Base-by-base conservation (phyloP, 768 basidiomycete species). In the Bullera alba region DNA sequence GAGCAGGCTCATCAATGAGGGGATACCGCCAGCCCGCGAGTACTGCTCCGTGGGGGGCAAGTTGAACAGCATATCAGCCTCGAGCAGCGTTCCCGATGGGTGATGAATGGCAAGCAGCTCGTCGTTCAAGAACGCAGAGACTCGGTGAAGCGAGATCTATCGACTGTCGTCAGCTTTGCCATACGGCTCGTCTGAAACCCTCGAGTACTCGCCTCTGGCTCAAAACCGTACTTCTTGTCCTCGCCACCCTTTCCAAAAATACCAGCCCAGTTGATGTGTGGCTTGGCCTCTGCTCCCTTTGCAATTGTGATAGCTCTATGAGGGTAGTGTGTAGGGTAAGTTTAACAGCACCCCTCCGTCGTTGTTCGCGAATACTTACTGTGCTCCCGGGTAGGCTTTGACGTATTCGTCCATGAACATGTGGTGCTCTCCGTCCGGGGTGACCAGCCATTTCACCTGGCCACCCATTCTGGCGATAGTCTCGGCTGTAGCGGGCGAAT, bases 21-120 rank as follows among this genome's bases (percentile, higher is more conserved):
- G 65, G 6, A 57, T 25, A 45, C 61, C 65, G 22, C 58, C 58
- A 6, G 65, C 58, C 28, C 66, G 60, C 14, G 68, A 67, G 65
- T 75, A 73, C 74, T 90, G 87, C 71, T 92, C 88, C 2, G 69
- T 82, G 3, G 80, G 75, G 0, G 88, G 87, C 12, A 92, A 75
- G 73, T 91, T 91, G 75, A 88, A 80, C 2, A 92, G 69, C 37
- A 92, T 75, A 69, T 95, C 90, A 2, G 86, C 90, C 68, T 84
- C 77, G 39, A 92, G 79, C 38, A 92, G 74, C 0, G 83, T 80
- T 67, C 81, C 85, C 14, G 82, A 84, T 0, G 79, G 75, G 12
- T 75, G 72, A 63, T 93, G 89, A 51, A 84, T 79, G 72, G 87
- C 89, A 0, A 87, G 86, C 14, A 91, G 80, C 46, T 92, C 89